Evolutionary conservation across 257 asterid species (phyloP), one percentile per base, ranked within the genome.

Genomic region (Solanum tarapatanum): DNA sequence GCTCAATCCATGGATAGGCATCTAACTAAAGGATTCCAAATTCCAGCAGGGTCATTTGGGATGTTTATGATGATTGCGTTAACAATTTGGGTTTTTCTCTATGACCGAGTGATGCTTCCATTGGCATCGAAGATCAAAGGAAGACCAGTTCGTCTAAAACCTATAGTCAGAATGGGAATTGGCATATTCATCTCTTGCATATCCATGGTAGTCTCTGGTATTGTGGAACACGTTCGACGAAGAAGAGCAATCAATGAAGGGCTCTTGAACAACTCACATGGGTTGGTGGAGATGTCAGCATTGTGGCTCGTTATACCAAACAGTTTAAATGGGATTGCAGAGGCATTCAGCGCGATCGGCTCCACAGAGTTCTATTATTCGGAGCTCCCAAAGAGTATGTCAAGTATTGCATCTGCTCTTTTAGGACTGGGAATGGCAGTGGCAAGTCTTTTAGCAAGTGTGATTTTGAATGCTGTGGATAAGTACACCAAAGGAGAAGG

Each of bases 291-390:
- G 75, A 94, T 94, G 95, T 93, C 98, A 8, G 94, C 94, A 0
- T 51, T 92, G 89, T 93, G 96, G 98, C 93, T 93, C 17, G 88
- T 92, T 7, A 94, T 96, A 8, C 96, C 92, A 48, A 60, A 93
- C 30, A 26, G 87, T 85, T 39, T 92, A 77, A 87, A 12, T 3
- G 98, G 96, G n/a, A 84, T 94, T 6, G 94, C 98, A 1, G 98
- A 94, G 90, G 96, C 94, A 16, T 88, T 93, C 12, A 92, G 88
- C 16, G 94, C 92, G 7, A 90, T 94, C 0, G 94, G 91, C 2
- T 94, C 93, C 76, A 91, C 90, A 2, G 98, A 94, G 89, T 94
- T 94, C 88, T 94, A 90, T 66, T 93, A 90, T 51, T 89, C 96
- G 0, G 96, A 94, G 90, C 91, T 94, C 23, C 96, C 98, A 0